Conservation (phyloP, 495 filamentous ascomycete species). For the Aspergillus indologenus region DNA sequence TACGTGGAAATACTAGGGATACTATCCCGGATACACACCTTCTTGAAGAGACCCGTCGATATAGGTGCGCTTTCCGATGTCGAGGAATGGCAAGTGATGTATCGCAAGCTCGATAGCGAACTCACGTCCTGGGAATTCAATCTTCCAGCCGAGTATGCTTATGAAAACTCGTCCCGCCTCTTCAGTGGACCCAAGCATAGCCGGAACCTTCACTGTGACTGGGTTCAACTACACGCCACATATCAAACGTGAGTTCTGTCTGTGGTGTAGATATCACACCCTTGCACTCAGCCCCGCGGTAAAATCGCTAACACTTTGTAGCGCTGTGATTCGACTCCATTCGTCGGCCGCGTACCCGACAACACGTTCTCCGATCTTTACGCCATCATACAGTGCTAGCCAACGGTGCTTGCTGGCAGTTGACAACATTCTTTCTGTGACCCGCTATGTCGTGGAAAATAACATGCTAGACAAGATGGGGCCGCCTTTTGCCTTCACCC, state of each 20-base stretch:
- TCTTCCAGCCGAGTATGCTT: constrained; percentile 73
- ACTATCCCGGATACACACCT: constrained; percentile 78
- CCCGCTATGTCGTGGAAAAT: constrained; percentile 68
- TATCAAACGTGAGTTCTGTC: constrained; percentile 57
- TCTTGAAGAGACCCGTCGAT: constrained; percentile 83
- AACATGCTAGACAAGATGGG: constrained; percentile 75
- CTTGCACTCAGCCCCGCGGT: not conserved
- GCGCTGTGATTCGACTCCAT: constrained; percentile 81
- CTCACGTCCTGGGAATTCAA: constrained; percentile 79
- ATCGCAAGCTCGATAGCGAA: constrained; percentile 75
- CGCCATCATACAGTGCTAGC: constrained; percentile 75
- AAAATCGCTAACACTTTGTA: constrained; percentile 35
- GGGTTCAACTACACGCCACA: constrained; percentile 89
- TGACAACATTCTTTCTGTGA: constrained; percentile 75
- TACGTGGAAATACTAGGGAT: constrained; percentile 86
- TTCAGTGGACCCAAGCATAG: constrained; percentile 59
- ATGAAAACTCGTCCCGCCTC: constrained; percentile 66
- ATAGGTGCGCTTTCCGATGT: constrained; percentile 80
- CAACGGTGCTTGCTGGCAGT: constrained; percentile 79
- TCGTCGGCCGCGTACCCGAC: constrained; percentile 92
- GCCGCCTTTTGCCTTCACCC: constrained; percentile 81
- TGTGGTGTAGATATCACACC: not conserved
- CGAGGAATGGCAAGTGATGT: constrained; percentile 82
- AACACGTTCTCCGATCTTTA: constrained; percentile 79
- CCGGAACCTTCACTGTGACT: constrained; percentile 70